These are phyloP conservation scores for Phytophthora pisi DNA, from an alignment of 352 stramenopile genomes.

Conservation along the genomic window DNA sequence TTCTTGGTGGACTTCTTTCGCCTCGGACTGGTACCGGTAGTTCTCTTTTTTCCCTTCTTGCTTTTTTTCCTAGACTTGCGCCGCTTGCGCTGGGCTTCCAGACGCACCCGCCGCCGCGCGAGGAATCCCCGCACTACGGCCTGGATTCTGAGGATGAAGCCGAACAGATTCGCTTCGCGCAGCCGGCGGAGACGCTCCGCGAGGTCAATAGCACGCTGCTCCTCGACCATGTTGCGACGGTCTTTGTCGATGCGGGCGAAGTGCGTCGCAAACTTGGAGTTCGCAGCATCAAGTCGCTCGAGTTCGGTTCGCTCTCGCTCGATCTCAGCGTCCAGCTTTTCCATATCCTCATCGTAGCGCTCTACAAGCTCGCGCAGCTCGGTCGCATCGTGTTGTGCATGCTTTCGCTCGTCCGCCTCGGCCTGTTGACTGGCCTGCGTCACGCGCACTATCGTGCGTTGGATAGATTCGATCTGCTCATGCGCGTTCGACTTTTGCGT, in stretches of 20 bases:
- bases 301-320: slow-evolving; percentile 38
- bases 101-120: slow-evolving; percentile 39
- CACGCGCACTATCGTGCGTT: slow-evolving; percentile 36
- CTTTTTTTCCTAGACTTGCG: slow-evolving; percentile 33
- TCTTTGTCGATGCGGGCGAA: slow-evolving; percentile 68
- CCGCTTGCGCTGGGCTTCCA: slow-evolving; percentile 32
- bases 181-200: slow-evolving; percentile 36
- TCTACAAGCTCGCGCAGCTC: slow-evolving; percentile 56
- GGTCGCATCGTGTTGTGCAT: slow-evolving; percentile 36
- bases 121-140: slow-evolving; percentile 67
- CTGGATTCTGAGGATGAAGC: slow-evolving; percentile 60
- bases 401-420: slow-evolving; percentile 62
- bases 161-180: slow-evolving; percentile 55
- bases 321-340: slow-evolving; percentile 49
- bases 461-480: slow-evolving; percentile 44
- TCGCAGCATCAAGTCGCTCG: slow-evolving; percentile 37
- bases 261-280: slow-evolving; percentile 38
- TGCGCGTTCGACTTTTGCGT: slow-evolving; percentile 38
- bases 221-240: slow-evolving; percentile 52
- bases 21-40: slow-evolving; percentile 13
- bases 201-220: slow-evolving; percentile 45
- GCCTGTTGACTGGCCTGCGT: slow-evolving; percentile 48
- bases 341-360: slow-evolving; percentile 61
- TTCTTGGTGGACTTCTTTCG: slow-evolving; percentile 25
- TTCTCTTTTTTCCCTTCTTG: slow-evolving; percentile 40